Evolutionary conservation across 1,139 yeast species (phyloP), one percentile per base, ranked within the genome.

Genomic region (Dujonia santamariae): DNA sequence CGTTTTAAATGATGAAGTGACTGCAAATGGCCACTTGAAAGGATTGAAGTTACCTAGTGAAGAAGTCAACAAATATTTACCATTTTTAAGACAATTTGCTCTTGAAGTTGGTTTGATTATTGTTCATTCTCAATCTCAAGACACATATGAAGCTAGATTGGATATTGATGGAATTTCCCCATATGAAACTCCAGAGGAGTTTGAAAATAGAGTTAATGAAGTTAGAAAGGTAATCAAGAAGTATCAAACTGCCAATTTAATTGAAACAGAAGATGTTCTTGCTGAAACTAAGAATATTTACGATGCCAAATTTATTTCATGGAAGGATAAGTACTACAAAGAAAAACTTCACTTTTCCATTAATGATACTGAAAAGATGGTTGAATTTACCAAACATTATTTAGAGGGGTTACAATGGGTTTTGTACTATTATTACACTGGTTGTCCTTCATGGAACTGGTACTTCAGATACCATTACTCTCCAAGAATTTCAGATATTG

Each of bases 391-490:
- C n/a, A 80, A 80, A 46, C 90, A 87, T 56, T 90, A 88, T 53
- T 69, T 90, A 31, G 96, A 90, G 61, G 97, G 97, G 47, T 70
- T 90, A 44, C 97, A 90, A 61, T 90, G 97, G 97, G 97, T 90
- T 12, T 68, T 90, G 58, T 82, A 75, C 52, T 90, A 90, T 61
- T 90, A 90, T 58, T 90, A 87, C 53, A 75, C 76, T 47, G 97
- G 97, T 17, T 82, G 86, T 53, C 85, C 85, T 31, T 87, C 97
- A 2, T 90, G 97, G 97, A 83, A 86, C 37, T 90, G 97, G 97
- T 90, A 78, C 54, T 90, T 75, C 56, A 76, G 70, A 46, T 86
- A 85, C 58, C 96, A 90, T 57, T 90, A 90, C 58, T 77, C 97
- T 9, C 97, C 97, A 35, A 78, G 95, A 62, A 86, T 90, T 44